These are phyloP conservation scores for Pistacia integerrima DNA, from an alignment of 345 rosid species.

Conservation along the genomic window DNA sequence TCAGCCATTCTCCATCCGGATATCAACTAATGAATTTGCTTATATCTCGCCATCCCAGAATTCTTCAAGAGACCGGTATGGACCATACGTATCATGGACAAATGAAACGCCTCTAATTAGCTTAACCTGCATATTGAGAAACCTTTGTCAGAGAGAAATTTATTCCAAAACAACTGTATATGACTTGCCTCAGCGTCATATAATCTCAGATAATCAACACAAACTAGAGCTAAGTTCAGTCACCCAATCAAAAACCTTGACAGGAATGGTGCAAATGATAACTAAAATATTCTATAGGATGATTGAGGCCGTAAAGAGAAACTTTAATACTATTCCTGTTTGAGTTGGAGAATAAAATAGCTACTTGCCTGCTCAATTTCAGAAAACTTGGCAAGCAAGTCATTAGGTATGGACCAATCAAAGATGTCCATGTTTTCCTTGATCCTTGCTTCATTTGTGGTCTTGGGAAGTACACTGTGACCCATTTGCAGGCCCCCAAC, in stretches of 20 bases:
- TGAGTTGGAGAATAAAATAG: background rate
- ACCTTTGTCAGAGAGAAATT: background rate
- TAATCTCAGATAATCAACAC: background rate
- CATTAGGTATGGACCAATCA: constrained; percentile 51
- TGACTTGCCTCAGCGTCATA: background rate
- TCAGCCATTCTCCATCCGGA: background rate
- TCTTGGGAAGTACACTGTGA: constrained; percentile 69
- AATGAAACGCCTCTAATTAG: constrained; percentile 53
- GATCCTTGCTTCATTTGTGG: constrained; percentile 49
- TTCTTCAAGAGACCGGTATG: constrained; percentile 64
- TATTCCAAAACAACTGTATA: background rate
- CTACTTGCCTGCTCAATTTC: constrained; percentile 61
- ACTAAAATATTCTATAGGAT: background rate
- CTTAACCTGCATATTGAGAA: constrained; percentile 53
- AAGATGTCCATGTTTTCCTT: constrained; percentile 43
- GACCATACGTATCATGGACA: constrained; percentile 55
- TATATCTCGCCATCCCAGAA: constrained; percentile 88
- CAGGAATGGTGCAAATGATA: background rate
- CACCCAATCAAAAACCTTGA: background rate
- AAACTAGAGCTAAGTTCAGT: too few species aligned
- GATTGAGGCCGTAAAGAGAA: background rate
- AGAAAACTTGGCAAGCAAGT: constrained; percentile 39
- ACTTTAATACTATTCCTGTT: background rate
- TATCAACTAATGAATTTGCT: background rate
- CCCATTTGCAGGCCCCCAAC: constrained; percentile 77